Base-by-base conservation (phyloP, 2,329 filamentous ascomycete genomes). In the Pestalotiopsis sp. region DNA sequence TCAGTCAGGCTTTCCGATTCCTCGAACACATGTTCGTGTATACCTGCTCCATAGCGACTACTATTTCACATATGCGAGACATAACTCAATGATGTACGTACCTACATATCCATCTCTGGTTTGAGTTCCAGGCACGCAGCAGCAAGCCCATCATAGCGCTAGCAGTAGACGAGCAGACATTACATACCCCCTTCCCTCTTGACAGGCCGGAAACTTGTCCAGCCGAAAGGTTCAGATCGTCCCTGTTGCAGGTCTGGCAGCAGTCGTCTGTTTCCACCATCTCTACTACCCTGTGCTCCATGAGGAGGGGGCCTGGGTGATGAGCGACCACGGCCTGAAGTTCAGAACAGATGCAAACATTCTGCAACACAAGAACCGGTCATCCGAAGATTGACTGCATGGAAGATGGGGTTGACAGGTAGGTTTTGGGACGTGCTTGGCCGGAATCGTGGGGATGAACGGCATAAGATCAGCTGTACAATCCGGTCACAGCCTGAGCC, bases 391-490 rank as follows among this genome's bases (percentile, higher is more conserved):
- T 61, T 52, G 27, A 52, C 59, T 57, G 52, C 39, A 49, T 65
- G 58, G 55, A 67, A 62, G 59, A 39, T 65, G 61, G 68, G 65
- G 74, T 71, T 76, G 74, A 73, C 73, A 71, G 72, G 70, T 74
- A 72, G 73, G 73, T 72, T 68, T 71, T 72, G 71, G 72, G 71
- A 71, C 73, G 72, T 71, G 71, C 68, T 70, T 69, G 72, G 72
- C 71, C 71, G 71, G 66, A 70, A 67, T 72, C 72, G 73, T 75
- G 74, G 73, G 74, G 74, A 76, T 72, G 78, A 75, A 80, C 81
- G 82, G 82, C 82, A 83, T 83, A 82, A 83, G 79, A 83, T 81
- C 78, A 81, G 74, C 80, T 81, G 74, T 78, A 78, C 78, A 79
- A 81, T 82, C 82, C 82, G 82, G 82, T 84, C 81, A 79, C 81